A percentile compares a stretch with the other conserved stretches of the same genome.
Conservation (phyloP, 2,329 filamentous ascomycete genomes). For the Monosporascus sp. region DNA sequence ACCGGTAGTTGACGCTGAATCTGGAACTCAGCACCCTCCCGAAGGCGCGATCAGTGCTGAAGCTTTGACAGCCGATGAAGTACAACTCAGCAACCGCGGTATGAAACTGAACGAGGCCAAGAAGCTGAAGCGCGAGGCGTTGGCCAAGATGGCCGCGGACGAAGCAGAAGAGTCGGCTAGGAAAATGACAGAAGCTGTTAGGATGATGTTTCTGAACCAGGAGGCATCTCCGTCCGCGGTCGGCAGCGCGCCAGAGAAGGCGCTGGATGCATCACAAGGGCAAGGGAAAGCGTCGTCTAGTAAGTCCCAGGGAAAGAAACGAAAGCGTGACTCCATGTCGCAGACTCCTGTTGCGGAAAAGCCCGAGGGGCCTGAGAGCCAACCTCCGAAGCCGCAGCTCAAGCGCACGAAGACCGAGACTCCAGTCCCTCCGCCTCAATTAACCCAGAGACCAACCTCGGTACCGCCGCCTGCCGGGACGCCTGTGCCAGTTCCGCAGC, state of each 20-base stretch:
- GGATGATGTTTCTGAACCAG: constrained; percentile 36
- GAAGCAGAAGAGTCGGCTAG: constrained; percentile 55
- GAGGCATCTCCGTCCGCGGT: constrained; percentile 29
- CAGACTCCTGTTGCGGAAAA: constrained; percentile 26
- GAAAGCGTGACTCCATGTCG: constrained; percentile 39
- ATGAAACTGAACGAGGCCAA: constrained; percentile 78
- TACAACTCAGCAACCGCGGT: constrained; percentile 63
- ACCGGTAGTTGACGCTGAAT: constrained; percentile 42
- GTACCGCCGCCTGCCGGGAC: constrained; percentile 27
- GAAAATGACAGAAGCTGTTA: constrained; percentile 46
- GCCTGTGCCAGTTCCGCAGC: constrained; percentile 27
- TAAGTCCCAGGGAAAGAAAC: constrained; percentile 33
- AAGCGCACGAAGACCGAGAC: constrained; percentile 56
- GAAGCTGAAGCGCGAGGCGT: constrained; percentile 64
- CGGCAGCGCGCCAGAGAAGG: constrained; percentile 24
- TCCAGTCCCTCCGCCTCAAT: constrained; percentile 43
- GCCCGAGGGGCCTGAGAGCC: constrained; percentile 19
- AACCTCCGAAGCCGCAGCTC: constrained; percentile 29
- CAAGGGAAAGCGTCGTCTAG: constrained; percentile 19
- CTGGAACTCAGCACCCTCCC: constrained; percentile 48
- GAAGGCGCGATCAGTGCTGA: constrained; percentile 57
- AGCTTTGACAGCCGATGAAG: constrained; percentile 53
- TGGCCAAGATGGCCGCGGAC: constrained; percentile 57
- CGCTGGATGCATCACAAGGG: constrained; percentile 22
- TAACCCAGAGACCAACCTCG: constrained; percentile 28